These are phyloP conservation scores for Candida labiduridarum DNA, from an alignment of 1,139 yeast species.

Conservation along the genomic window DNA sequence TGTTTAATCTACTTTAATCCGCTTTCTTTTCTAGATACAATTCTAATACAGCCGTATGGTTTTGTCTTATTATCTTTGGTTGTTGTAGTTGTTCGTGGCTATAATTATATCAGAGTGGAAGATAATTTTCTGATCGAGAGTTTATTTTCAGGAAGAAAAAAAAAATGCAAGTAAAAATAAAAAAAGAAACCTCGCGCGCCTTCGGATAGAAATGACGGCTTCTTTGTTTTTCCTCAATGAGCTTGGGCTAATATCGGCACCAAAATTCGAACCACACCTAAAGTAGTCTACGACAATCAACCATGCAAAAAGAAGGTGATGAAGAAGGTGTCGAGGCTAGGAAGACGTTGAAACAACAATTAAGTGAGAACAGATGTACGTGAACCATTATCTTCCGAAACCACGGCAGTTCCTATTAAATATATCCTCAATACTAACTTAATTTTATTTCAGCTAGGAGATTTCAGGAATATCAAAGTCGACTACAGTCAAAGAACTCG, in stretches of 20 bases:
- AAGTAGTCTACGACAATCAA: too few relatives aligned
- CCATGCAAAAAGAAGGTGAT: conserved; percentile 10
- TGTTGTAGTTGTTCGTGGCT: neutral
- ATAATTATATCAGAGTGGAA: neutral
- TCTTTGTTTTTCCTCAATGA: neutral
- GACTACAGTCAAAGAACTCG: conserved; percentile 39
- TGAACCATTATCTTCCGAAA: conserved; percentile 8
- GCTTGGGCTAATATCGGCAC: neutral
- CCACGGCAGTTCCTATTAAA: neutral
- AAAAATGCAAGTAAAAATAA: neutral
- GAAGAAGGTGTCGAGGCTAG: conserved; percentile 22
- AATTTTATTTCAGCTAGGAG: conserved; percentile 21
- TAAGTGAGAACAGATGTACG: conserved; percentile 36
- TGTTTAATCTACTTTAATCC: neutral
- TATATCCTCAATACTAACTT: conserved; percentile 15
- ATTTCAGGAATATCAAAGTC: conserved; percentile 36
- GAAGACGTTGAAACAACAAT: conserved; percentile 39
- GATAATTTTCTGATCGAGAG: neutral
- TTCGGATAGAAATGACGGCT: neutral
- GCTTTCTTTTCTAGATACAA: neutral
- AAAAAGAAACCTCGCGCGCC: neutral
- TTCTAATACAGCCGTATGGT: neutral
- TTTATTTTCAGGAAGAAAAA: neutral
- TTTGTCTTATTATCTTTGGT: neutral
- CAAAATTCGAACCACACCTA: neutral